These are phyloP conservation scores for Nemania bipapillata DNA, from an alignment of 2,329 filamentous ascomycete genomes.

Conservation along the genomic window DNA sequence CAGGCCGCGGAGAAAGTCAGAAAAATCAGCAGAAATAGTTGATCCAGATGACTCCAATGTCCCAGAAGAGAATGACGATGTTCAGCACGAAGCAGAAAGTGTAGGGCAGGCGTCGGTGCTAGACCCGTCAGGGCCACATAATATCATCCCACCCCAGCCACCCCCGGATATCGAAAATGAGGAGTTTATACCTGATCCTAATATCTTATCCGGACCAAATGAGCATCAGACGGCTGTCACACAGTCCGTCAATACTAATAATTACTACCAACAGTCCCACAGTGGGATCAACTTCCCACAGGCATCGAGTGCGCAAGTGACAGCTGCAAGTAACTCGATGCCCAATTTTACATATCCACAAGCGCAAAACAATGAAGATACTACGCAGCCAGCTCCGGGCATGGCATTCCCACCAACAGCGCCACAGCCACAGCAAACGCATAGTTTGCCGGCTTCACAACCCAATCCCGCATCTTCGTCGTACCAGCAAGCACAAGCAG, in stretches of 20 bases:
- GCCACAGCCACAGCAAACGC: constrained; percentile 32
- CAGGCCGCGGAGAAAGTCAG: constrained; percentile 47
- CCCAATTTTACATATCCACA: constrained; percentile 36
- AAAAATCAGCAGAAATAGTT: constrained; percentile 40
- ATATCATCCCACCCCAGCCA: constrained; percentile 14
- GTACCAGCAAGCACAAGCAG: constrained; percentile 33
- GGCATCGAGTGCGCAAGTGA: constrained; percentile 24
- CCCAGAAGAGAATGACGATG: constrained; percentile 33
- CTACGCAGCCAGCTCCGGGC: constrained; percentile 33
- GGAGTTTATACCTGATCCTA: constrained; percentile 51
- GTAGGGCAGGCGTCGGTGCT: background rate
- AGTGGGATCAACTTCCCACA: constrained; percentile 39
- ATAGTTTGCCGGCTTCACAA: constrained; percentile 31
- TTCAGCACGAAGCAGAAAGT: constrained; percentile 14
- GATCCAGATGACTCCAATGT: constrained; percentile 39
- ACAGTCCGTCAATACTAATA: constrained; percentile 36
- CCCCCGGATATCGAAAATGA: constrained; percentile 48
- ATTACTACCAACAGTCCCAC: constrained; percentile 42
- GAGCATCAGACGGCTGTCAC: constrained; percentile 40
- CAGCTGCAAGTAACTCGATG: constrained; percentile 26
- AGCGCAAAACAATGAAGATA: constrained; percentile 35
- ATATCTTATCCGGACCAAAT: constrained; percentile 46
- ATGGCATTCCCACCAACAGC: constrained; percentile 33
- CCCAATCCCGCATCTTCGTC: constrained; percentile 16
- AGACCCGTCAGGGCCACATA: constrained; percentile 7